Evolutionary conservation across 1,139 yeast genomes (phyloP).

Genomic region (Hemisphaericaspora xylanilytica): DNA sequence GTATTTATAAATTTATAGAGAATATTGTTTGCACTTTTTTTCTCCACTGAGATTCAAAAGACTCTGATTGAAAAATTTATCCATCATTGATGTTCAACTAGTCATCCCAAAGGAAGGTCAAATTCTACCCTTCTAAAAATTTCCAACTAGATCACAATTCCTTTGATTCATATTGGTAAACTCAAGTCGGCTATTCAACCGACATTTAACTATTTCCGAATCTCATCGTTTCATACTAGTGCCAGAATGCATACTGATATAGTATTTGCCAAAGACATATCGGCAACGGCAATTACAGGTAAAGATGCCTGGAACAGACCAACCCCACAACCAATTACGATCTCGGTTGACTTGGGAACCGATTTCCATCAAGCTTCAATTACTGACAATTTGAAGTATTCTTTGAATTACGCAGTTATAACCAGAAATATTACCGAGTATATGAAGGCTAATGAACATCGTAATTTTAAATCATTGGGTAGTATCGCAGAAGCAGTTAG

Average conservation of each 20-base stretch:
- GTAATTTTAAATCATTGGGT: slow-evolving; percentile 51
- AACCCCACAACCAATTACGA: slow-evolving; percentile 64
- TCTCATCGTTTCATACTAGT: slow-evolving; percentile 15
- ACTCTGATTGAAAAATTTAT: too few species aligned
- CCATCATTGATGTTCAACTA: too few species aligned
- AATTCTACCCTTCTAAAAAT: too few species aligned
- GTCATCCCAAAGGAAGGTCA: slow-evolving; percentile 1
- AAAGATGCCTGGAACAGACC: slow-evolving; percentile 75
- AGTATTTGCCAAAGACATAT: slow-evolving; percentile 57
- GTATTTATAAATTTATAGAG: too few species aligned
- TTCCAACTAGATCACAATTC: slow-evolving; percentile 3
- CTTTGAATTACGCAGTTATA: slow-evolving; percentile 84
- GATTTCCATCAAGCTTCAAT: slow-evolving; percentile 68
- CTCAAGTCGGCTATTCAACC: slow-evolving; percentile 2
- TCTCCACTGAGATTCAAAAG: too few species aligned
- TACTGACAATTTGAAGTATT: slow-evolving; percentile 74
- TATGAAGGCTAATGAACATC: slow-evolving; percentile 44
- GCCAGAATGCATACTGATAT: slow-evolving; percentile 39
- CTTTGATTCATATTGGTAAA: neutral
- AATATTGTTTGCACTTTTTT: too few species aligned
- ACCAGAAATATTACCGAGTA: slow-evolving; percentile 59
- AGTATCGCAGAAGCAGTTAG: slow-evolving; percentile 58
- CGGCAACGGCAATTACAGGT: slow-evolving; percentile 66
- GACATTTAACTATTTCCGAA: neutral
- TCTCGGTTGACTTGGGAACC: slow-evolving; percentile 61